These are phyloP conservation scores for Carex myosuroides DNA, from an alignment of 176 grass and related monocot species.

Conservation along the genomic window DNA sequence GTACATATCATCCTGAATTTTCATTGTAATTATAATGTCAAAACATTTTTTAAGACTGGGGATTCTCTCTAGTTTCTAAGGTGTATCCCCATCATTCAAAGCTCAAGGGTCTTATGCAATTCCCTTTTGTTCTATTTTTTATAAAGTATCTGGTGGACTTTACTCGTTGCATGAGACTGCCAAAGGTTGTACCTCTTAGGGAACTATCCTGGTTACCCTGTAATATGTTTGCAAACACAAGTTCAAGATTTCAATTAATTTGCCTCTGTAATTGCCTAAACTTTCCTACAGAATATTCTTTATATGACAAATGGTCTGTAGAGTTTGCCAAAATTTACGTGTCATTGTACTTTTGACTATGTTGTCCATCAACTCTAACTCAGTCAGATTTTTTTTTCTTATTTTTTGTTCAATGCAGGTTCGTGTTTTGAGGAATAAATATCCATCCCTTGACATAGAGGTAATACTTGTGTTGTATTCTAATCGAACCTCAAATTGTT, in stretches of 20 bases:
- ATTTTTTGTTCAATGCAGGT: constrained; percentile 35
- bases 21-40: neutral
- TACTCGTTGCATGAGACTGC: neutral
- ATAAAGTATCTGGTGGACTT: neutral
- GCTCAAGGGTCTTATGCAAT: neutral
- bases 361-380: neutral
- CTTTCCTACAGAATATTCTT: neutral
- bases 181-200: neutral
- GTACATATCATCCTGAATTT: neutral
- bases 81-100: neutral
- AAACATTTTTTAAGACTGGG: neutral
- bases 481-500: neutral
- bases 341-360: neutral
- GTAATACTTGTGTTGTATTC: constrained; percentile 19
- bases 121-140: neutral
- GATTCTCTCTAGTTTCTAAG: neutral
- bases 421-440: constrained; percentile 73
- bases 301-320: neutral
- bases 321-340: neutral
- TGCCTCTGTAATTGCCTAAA: neutral
- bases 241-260: neutral
- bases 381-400: neutral
- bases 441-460: constrained; percentile 92
- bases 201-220: neutral
- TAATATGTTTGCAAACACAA: neutral